These are phyloP conservation scores for Globisporangium spinosum DNA, from an alignment of 352 stramenopile genomes.

Conservation along the genomic window DNA sequence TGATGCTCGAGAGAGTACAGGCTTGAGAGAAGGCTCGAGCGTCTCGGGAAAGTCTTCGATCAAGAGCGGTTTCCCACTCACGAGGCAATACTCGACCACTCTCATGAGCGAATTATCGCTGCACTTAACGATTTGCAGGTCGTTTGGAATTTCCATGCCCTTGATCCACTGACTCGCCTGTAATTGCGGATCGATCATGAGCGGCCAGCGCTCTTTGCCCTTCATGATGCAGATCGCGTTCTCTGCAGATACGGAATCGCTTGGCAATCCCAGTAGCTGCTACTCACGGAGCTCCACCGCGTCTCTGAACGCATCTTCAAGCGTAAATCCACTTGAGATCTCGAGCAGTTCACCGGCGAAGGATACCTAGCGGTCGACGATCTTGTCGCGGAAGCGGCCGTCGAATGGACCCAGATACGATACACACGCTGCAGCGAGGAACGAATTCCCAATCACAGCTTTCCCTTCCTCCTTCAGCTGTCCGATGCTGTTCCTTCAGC, in stretches of 20 bases:
- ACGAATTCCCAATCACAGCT: conserved; percentile 52
- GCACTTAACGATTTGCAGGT: conserved; percentile 73
- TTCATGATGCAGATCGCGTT: conserved; percentile 90
- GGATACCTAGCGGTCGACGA: conserved; percentile 37
- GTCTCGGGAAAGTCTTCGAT: conserved; percentile 55
- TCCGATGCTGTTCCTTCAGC: conserved; percentile 68
- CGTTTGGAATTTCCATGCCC: conserved; percentile 63
- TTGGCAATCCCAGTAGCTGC: conserved; percentile 87
- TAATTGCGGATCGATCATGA: conserved; percentile 93
- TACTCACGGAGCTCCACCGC: conserved; percentile 82
- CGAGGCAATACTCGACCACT: conserved; percentile 38
- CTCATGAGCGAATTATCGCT: conserved; percentile 39
- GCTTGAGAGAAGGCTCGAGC: conserved; percentile 53
- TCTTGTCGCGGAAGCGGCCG: conserved; percentile 27
- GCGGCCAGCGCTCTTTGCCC: conserved; percentile 83
- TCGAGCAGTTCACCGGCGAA: conserved; percentile 22
- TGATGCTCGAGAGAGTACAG: conserved; percentile 33
- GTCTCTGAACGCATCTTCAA: conserved; percentile 78
- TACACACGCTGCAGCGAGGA: conserved; percentile 57
- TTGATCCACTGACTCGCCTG: conserved; percentile 92
- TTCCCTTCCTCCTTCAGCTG: conserved; percentile 40
- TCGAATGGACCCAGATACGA: conserved; percentile 72
- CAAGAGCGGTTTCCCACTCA: conserved; percentile 40
- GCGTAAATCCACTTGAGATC: conserved; percentile 41
- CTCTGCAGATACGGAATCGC: conserved; percentile 85